Conservation (phyloP, 2,329 filamentous ascomycete species). For the Arthroderma uncinatum region DNA sequence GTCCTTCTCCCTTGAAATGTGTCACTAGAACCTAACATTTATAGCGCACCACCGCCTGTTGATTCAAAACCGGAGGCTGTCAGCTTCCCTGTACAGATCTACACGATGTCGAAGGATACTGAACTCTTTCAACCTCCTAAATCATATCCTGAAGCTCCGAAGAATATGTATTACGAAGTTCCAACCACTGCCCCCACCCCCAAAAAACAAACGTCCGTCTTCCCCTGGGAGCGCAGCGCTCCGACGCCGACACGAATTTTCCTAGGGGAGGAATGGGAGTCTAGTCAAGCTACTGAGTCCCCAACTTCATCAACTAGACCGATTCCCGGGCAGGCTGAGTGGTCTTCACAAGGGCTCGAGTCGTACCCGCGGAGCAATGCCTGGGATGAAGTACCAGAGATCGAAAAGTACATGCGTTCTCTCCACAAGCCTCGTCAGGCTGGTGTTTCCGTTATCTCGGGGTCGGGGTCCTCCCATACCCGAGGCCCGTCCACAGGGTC, state of each 20-base stretch:
- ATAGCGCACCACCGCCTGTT: slow-evolving; percentile 49
- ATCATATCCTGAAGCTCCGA: slow-evolving; percentile 71
- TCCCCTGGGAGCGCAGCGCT: slow-evolving; percentile 75
- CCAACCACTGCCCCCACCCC: slow-evolving; percentile 49
- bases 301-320: background rate
- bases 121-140: slow-evolving; percentile 65
- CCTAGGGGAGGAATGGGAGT: slow-evolving; percentile 21
- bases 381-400: slow-evolving; percentile 86
- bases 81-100: slow-evolving; percentile 67
- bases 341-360: background rate
- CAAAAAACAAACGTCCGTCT: slow-evolving; percentile 57
- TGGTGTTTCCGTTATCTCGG: slow-evolving; percentile 31
- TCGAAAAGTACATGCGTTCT: slow-evolving; percentile 73
- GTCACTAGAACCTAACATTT: slow-evolving; percentile 10
- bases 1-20: slow-evolving; percentile 17
- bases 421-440: slow-evolving; percentile 54
- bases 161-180: slow-evolving; percentile 78
- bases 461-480: slow-evolving; percentile 10
- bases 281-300: background rate
- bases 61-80: slow-evolving; percentile 72
- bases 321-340: background rate
- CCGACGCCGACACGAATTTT: slow-evolving; percentile 47
- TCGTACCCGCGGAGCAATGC: slow-evolving; percentile 55
- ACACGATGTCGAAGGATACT: slow-evolving; percentile 70
- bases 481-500: slow-evolving; percentile 15